Base-by-base conservation (phyloP, 2,329 filamentous ascomycete species). In the Aspergillus aculeatus region DNA sequence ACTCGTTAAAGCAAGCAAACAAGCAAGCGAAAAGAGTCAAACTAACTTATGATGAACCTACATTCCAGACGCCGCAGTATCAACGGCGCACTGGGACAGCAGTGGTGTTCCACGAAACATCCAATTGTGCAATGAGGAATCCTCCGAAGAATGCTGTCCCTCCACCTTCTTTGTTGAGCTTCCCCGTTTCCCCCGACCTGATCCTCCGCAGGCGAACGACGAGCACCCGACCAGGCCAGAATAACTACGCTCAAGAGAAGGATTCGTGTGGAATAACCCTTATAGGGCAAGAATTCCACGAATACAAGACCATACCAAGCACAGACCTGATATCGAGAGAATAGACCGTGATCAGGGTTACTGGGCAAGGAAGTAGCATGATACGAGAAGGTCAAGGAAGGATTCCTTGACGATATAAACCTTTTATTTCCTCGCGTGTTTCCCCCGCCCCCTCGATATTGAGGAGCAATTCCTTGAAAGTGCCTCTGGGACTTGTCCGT, bases 81-180 rank as follows among this genome's bases (percentile, higher is more conserved):
- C 7, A 55, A 47, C 14, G 19, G 16, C 49, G 31, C 11, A 59
- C 49, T 29, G 35, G 11, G 50, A 35, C 41, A 54, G 41, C 23
- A 47, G n/a, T 35, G 21, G n/a, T 29, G 51, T 23, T 44, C 47
- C 49, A 24, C 50, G 23, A 41, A 57, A 41, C 21, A 47, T 35
- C 21, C 16, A 41, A 32, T 47, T 12, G 26, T 47, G 38, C 52
- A 26, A 54, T 54, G 47, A 48, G 57, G 49, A 62, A 62, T 62
- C 48, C 53, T 31, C 61, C 66, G 57, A 61, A 61, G 67, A 69
- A 69, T 69, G 67, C 24, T 29, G 26, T 47, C 54, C 35, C 16
- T 59, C 56, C 52, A 29, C 48, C 57, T 56, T 61, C 58, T 63
- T 60, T 62, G 62, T 63, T 51, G 59, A 62, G 57, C 47, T 23